Evolutionary conservation across 768 basidiomycete genomes (phyloP).

Genomic region (Lactarius sp.): DNA sequence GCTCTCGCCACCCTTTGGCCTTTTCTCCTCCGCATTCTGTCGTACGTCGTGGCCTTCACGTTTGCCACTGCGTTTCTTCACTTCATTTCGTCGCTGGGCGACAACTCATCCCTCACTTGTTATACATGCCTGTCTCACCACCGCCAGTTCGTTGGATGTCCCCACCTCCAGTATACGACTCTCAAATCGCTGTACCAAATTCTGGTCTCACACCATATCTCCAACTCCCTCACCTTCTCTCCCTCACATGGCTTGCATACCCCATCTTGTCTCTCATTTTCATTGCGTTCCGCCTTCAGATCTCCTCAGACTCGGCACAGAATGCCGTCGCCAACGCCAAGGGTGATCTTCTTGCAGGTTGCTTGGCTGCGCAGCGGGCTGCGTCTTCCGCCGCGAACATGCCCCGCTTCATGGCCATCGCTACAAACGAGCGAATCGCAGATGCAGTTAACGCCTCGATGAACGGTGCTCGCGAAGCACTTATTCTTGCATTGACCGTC

Average conservation of each 20-base stretch:
- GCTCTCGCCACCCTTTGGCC: not conserved
- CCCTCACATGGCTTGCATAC: slow-evolving; percentile 87
- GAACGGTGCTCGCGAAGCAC: slow-evolving; percentile 65
- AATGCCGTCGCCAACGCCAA: slow-evolving; percentile 66
- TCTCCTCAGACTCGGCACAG: slow-evolving; percentile 67
- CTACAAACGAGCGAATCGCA: slow-evolving; percentile 74
- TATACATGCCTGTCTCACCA: slow-evolving; percentile 30
- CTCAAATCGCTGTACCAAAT: slow-evolving; percentile 29
- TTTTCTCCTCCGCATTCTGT: slow-evolving; percentile 14
- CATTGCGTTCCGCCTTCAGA: slow-evolving; percentile 74
- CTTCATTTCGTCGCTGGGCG: slow-evolving; percentile 25
- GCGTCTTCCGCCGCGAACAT: slow-evolving; percentile 79
- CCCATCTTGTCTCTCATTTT: slow-evolving; percentile 87
- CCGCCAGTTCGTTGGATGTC: slow-evolving; percentile 30
- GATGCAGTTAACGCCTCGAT: slow-evolving; percentile 77
- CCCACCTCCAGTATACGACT: slow-evolving; percentile 56
- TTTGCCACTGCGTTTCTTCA: not conserved
- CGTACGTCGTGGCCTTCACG: slow-evolving; percentile 15
- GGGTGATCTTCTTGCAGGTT: slow-evolving; percentile 72
- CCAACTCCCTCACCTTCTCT: slow-evolving; percentile 73
- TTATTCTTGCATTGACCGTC: slow-evolving; percentile 69
- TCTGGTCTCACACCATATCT: slow-evolving; percentile 73
- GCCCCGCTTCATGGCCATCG: slow-evolving; percentile 83
- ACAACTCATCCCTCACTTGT: slow-evolving; percentile 9
- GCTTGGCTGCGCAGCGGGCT: slow-evolving; percentile 78